Evolutionary conservation across 1,284 basidiomycete species (phyloP), one percentile per base, ranked within the genome.

Genomic region (Naganishia sp.): DNA sequence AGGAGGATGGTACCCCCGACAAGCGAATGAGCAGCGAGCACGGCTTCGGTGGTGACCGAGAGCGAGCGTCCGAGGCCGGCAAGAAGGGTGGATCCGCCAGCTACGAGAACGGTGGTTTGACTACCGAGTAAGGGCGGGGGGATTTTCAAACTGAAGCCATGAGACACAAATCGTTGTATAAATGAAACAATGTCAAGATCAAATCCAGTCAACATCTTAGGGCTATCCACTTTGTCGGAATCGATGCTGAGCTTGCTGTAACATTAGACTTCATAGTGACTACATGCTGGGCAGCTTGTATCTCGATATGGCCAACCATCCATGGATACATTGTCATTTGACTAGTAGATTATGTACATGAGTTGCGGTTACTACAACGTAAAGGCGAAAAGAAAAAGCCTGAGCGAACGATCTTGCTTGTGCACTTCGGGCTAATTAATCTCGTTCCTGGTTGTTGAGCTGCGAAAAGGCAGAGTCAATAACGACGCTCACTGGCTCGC

Each of bases 41-140:
- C 55, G 71, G 70, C 41, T 71, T 69, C 28, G 70, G 67, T 49
- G 67, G 72, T 52, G 70, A 74, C 52, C 69, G 65, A 42, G 73
- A 76, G 69, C 41, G 60, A 31, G 75, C 76, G 25, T 68, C 66
- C 21, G 72, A 72, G 50, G 72, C 70, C 28, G 76, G 76, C 13
- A 64, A 74, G 72, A 75, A 74, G 68, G 76, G 76, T 28, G 76
- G 76, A 39, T 71, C 71, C 2, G 72, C 73, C 23, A 72, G 71
- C 61, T 73, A 76, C 69, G 74, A 75, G n/a, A 74, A 75, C 45
- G 74, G 70, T 25, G 73, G 74, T 56, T 63, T 75, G 45, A 73
- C 73, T 51, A 54, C 52, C n/a, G 49, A 61, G 35, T 61, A 50
- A 32, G 25, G 13, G 25, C 25, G 9, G 17, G 6, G 32, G 5